These are phyloP conservation scores for Trichoderma harzianum DNA, from an alignment of 2,329 filamentous ascomycete species.

Conservation along the genomic window DNA sequence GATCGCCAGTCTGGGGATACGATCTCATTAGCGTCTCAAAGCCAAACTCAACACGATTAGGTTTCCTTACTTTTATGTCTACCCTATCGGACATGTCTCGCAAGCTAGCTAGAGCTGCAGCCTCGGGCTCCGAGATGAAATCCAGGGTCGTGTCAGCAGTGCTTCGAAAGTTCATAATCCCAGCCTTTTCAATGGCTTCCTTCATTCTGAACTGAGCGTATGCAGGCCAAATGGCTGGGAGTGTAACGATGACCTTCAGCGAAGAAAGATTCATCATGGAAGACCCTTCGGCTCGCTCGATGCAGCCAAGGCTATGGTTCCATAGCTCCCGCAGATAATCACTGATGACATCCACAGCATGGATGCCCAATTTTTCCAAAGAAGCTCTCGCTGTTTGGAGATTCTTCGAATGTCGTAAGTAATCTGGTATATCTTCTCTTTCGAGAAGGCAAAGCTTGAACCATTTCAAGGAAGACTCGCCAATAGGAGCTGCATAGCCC, in stretches of 20 bases:
- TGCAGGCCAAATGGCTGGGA: constrained; percentile 46
- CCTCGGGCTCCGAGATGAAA: constrained; percentile 45
- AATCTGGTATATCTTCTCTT: constrained; percentile 26
- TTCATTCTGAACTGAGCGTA: constrained; percentile 39
- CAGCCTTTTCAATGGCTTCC: constrained; percentile 33
- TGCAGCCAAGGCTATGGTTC: constrained; percentile 28
- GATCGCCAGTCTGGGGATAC: constrained; percentile 23
- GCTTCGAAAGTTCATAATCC: constrained; percentile 31
- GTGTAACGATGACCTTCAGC: constrained; percentile 40
- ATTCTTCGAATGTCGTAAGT: constrained; percentile 25
- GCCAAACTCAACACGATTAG: too few species aligned
- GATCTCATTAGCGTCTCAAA: too few species aligned
- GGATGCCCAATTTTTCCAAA: constrained; percentile 17
- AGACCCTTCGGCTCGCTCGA: constrained; percentile 27
- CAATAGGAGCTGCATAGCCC: constrained; percentile 31
- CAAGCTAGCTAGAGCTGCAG: constrained; percentile 40
- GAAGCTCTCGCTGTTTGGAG: constrained; percentile 18
- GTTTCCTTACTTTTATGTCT: constrained; percentile 21
- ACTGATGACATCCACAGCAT: constrained; percentile 29
- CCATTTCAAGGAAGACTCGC: constrained; percentile 33
- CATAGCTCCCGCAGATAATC: constrained; percentile 35
- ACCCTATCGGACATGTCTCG: constrained; percentile 26
- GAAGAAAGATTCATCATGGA: constrained; percentile 23
- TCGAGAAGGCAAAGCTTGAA: constrained; percentile 42
- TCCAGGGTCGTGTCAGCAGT: constrained; percentile 31